Evolutionary conservation across 495 filamentous ascomycete species (phyloP).

Genomic region (Tuber aestivum): DNA sequence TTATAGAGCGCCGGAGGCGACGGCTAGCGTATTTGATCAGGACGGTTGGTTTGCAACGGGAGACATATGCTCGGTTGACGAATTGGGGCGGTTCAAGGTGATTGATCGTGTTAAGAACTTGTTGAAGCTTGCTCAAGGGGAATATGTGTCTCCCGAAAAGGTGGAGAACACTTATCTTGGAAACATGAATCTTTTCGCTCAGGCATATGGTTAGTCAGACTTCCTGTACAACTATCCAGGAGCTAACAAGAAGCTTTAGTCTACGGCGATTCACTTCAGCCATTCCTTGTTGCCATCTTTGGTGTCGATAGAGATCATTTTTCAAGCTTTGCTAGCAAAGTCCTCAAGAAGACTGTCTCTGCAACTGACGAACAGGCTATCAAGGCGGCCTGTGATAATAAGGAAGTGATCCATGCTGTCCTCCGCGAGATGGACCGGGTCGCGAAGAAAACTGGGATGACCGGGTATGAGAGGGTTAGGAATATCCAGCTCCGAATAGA

Average conservation of each 20-base stretch:
- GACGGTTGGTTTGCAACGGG: conserved; percentile 98
- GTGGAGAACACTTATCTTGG: conserved; percentile 91
- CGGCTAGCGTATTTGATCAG: conserved; percentile 67
- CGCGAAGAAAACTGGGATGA: conserved; percentile 78
- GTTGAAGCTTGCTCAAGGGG: conserved; percentile 93
- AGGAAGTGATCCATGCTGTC: conserved; percentile 65
- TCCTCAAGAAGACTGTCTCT: conserved; percentile 61
- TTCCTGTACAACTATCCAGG: background rate
- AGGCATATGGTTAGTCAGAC: conserved; percentile 53
- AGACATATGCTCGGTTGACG: conserved; percentile 79
- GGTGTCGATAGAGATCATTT: conserved; percentile 78
- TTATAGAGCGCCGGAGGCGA: conserved; percentile 82
- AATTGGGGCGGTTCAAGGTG: conserved; percentile 79
- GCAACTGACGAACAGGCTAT: conserved; percentile 60
- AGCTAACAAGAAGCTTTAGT: conserved; percentile 44
- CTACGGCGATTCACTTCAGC: conserved; percentile 82
- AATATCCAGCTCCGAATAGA: conserved; percentile 72
- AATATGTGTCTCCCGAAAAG: conserved; percentile 95
- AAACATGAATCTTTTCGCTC: conserved; percentile 66
- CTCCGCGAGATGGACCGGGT: conserved; percentile 74
- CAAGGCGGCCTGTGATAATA: conserved; percentile 58
- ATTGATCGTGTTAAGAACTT: conserved; percentile 98
- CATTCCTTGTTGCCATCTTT: conserved; percentile 77
- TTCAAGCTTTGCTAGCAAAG: conserved; percentile 66
- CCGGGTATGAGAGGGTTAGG: conserved; percentile 75